Evolutionary conservation across 768 basidiomycete species (phyloP).

Genomic region (Boletus edulis): DNA sequence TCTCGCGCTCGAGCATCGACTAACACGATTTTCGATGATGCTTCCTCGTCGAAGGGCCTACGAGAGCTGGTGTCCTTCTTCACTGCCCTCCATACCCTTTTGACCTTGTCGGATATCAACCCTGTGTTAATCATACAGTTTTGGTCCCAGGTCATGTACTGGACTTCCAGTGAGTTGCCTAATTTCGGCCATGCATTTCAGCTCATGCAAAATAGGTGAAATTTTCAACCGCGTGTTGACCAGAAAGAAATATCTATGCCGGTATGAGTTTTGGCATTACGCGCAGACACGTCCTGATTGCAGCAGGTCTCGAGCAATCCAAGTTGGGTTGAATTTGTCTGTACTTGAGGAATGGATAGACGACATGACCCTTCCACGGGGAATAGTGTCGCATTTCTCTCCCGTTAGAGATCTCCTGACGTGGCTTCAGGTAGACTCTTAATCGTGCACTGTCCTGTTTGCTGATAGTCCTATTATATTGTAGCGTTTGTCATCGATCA

Average conservation of each 20-base stretch:
- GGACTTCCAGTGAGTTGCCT: constrained; percentile 84
- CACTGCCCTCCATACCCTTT: constrained; percentile 78
- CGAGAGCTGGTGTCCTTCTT: constrained; percentile 73
- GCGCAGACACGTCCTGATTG: constrained; percentile 7
- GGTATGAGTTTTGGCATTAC: constrained; percentile 41
- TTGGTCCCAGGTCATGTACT: constrained; percentile 98
- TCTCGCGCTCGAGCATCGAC: constrained; percentile 53
- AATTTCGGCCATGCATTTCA: background rate
- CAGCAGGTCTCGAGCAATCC: constrained; percentile 72
- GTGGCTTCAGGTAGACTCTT: constrained; percentile 70
- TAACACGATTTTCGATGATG: constrained; percentile 48
- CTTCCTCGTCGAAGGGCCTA: constrained; percentile 42
- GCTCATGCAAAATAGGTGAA: constrained; percentile 52
- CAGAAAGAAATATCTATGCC: constrained; percentile 94
- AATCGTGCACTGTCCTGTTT: background rate
- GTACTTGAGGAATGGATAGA: constrained; percentile 91
- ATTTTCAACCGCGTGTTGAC: constrained; percentile 82
- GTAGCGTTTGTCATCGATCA: constrained; percentile 83
- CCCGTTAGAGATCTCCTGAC: constrained; percentile 80
- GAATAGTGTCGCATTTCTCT: constrained; percentile 76
- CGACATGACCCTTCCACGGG: constrained; percentile 72
- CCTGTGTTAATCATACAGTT: constrained; percentile 85
- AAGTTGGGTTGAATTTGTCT: constrained; percentile 84
- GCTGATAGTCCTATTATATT: background rate
- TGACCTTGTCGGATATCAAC: constrained; percentile 86